phyloP scores from a whole-genome alignment of 306 rosid genomes.

The Rosa multiflora region DNA sequence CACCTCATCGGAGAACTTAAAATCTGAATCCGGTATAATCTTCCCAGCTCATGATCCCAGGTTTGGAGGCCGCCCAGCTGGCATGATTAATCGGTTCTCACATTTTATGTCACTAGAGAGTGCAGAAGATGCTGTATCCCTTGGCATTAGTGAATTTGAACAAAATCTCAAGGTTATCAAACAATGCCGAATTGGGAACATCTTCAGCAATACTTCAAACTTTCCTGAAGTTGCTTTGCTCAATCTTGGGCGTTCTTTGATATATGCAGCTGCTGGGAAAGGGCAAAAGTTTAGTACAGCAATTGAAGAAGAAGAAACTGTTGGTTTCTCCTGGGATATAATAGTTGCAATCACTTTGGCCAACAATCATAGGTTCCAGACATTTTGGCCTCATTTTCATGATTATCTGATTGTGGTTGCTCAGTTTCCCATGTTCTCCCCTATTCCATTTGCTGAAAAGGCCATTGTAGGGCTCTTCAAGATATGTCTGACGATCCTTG shows the following conservation, averaged over 20 bases:
- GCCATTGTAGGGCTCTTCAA: conserved; percentile 63
- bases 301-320: conserved; percentile 87
- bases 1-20: conserved; percentile 23
- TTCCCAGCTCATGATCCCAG: conserved; percentile 48
- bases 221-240: conserved; percentile 64
- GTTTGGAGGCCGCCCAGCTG: conserved; percentile 44
- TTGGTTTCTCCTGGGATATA: conserved; percentile 92
- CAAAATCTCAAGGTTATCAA: conserved; percentile 78
- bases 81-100: conserved; percentile 47
- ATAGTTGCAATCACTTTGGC: conserved; percentile 52
- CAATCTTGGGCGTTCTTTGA: conserved; percentile 70
- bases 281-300: conserved; percentile 94
- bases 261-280: conserved; percentile 89
- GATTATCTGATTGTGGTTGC: conserved; percentile 66
- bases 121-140: conserved; percentile 57
- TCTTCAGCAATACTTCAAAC: conserved; percentile 60
- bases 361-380: conserved; percentile 57
- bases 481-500: conserved; percentile 58
- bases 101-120: conserved; percentile 55
- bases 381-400: conserved; percentile 74
- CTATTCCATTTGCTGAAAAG: conserved; percentile 82
- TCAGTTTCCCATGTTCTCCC: conserved; percentile 84
- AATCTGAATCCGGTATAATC: conserved; percentile 43
- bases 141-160: conserved; percentile 72
- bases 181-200: conserved; percentile 69